Conservation (phyloP, 2,329 filamentous ascomycete species). For the Berkeleyomyces rouxiae region DNA sequence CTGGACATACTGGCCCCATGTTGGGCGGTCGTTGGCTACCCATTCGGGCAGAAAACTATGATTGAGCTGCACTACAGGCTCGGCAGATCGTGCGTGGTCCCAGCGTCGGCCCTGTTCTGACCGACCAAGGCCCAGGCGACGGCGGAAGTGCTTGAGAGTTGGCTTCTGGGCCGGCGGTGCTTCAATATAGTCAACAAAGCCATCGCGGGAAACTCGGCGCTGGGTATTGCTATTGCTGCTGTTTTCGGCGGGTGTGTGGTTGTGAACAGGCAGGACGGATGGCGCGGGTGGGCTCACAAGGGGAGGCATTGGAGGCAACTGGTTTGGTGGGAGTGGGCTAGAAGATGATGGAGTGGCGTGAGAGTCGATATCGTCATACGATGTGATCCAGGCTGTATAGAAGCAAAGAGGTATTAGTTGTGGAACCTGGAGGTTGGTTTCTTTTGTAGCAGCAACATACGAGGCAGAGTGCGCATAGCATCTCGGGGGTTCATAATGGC, state of each 20-base stretch:
- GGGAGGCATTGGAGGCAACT: conserved; percentile 21
- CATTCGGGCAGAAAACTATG: conserved; percentile 7
- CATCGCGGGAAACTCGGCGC: conserved; percentile 31
- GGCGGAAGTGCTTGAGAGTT: conserved; percentile 8
- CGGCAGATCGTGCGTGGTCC: conserved; percentile 42
- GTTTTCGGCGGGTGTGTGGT: conserved; percentile 24
- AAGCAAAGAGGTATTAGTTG: no score
- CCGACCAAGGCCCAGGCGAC: conserved; percentile 10
- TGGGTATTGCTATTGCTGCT: conserved; percentile 16
- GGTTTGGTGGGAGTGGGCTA: conserved; percentile 17
- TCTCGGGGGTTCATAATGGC: conserved; percentile 6
- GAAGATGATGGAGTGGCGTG: not conserved
- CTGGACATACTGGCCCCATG: conserved; percentile 37
- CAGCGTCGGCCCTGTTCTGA: conserved; percentile 36
- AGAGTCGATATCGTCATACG: conserved; percentile 26
- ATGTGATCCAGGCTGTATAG: conserved; percentile 31
- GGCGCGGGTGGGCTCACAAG: conserved; percentile 25
- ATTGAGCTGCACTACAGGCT: conserved; percentile 33
- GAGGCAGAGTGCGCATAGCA: conserved; percentile 10
- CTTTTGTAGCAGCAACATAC: not conserved
- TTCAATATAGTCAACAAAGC: conserved; percentile 25
- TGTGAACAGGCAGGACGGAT: conserved; percentile 26
- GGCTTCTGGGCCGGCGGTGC: conserved; percentile 1
- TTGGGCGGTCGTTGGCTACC: conserved; percentile 16
- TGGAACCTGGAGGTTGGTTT: not conserved